Percentiles rank a stretch among this genome's conserved stretches.
phyloP scores from a whole-genome alignment of 2,329 filamentous ascomycete genomes.

The Paramyrothecium sp. region DNA sequence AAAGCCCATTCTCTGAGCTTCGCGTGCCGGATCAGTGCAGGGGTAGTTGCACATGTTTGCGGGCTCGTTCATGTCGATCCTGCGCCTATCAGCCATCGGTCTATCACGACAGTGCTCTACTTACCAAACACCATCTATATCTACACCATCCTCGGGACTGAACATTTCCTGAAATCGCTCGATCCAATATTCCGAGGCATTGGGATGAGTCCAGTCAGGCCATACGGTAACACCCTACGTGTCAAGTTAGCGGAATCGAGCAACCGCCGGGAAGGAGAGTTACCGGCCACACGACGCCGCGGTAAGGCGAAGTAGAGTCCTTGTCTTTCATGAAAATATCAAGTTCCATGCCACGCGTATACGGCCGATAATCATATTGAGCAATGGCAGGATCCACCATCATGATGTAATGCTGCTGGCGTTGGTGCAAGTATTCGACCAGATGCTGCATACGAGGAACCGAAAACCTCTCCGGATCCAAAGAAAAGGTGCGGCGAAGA shows the following conservation, averaged over 20 bases:
- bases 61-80: conserved; percentile 63
- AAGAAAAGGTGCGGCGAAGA: conserved; percentile 44
- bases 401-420: conserved; percentile 67
- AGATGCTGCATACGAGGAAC: conserved; percentile 60
- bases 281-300: conserved; percentile 68
- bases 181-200: conserved; percentile 65
- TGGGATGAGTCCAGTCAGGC: conserved; percentile 71
- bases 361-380: conserved; percentile 46
- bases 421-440: conserved; percentile 61
- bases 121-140: conserved; percentile 65
- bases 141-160: conserved; percentile 57
- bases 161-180: conserved; percentile 65
- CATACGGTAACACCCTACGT: conserved; percentile 57
- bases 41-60: conserved; percentile 19
- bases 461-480: conserved; percentile 62
- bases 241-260: background rate
- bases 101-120: background rate
- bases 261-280: background rate
- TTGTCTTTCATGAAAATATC: conserved; percentile 46
- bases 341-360: conserved; percentile 35
- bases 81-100: background rate
- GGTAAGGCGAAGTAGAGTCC: conserved; percentile 41
- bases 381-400: conserved; percentile 74
- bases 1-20: background rate
- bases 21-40: conserved; percentile 6